Evolutionary conservation across 1,139 yeast genomes (phyloP), one percentile per base, ranked within the genome.

Genomic region (Zygosaccharomyces pseudobailii): DNA sequence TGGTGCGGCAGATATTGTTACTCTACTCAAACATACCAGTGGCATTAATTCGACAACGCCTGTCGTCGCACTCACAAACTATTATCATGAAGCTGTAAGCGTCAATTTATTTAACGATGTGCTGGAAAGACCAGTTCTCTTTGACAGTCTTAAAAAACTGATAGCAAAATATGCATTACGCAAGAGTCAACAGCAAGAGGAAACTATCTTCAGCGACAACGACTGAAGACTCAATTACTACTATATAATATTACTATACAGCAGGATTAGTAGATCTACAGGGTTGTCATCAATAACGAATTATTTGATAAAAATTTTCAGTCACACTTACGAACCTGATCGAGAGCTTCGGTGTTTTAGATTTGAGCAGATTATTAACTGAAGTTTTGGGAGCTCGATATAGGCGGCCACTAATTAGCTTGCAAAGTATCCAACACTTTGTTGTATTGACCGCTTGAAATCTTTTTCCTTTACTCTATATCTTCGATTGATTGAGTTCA

Each of bases 1-100:
- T 31, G 74, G 74, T 27, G 84, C 88, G 2, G 74, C 82, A 10
- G 95, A 87, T 66, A 84, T 94, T 30, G 85, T 85, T 5, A 83
- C 86, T 55, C 71, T 92, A 54, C 79, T 92, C 49, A 82, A 81
- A 58, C 80, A 79, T 55, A 90, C 97, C 0, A 78, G 81, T 40
- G 85, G 92, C 28, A 75, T 79, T 23, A 92, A 92, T 61, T 75
- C 86, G 0, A 73, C 72, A 28, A 87, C 97, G 0, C 95, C 95
- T 0, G 75, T 90, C 9, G 75, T 90, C 38, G 90, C 94, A 0
- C 70, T 86, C 39, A 85, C 96, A 1, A 82, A 84, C 2, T 84
- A 79, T 59, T 80, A 80, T 21, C 78, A 80, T 49, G 95, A 87
- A 51, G 90, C 94, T 0, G 70, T 73, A 10, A 71, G 75, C 23